These are phyloP conservation scores for Dendrobium chrysotoxum DNA, from an alignment of 106 monocot species.

Conservation along the genomic window DNA sequence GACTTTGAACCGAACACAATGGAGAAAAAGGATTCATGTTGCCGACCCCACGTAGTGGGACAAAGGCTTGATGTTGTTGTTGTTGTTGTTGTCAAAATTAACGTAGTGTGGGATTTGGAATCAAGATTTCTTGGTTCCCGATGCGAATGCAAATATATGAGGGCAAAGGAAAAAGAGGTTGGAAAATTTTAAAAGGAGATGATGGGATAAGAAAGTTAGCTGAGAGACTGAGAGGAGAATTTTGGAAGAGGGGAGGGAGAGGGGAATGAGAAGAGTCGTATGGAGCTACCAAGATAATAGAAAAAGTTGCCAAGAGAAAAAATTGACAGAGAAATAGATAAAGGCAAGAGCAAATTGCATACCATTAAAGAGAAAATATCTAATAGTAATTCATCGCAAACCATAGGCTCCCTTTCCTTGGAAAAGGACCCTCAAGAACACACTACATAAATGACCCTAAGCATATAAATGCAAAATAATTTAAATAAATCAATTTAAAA, in stretches of 20 bases:
- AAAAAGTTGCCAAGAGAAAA: background rate
- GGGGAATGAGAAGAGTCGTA: background rate
- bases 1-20: too few relatives aligned
- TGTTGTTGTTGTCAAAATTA: too few relatives aligned
- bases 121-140: background rate
- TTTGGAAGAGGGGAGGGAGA: background rate
- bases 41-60: too few relatives aligned
- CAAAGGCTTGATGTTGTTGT: too few relatives aligned
- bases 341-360: background rate
- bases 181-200: background rate
- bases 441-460: background rate
- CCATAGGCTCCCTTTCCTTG: background rate
- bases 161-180: background rate
- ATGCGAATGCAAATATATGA: background rate
- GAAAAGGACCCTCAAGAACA: background rate
- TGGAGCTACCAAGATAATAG: background rate
- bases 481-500: background rate
- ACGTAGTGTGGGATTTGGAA: too few relatives aligned
- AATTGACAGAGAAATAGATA: background rate
- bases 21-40: too few relatives aligned
- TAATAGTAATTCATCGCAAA: background rate
- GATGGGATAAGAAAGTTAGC: background rate
- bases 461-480: background rate
- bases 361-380: too few relatives aligned
- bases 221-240: background rate